These are phyloP conservation scores for Thelephora terrestris DNA, from an alignment of 1,284 basidiomycete species.

Conservation along the genomic window DNA sequence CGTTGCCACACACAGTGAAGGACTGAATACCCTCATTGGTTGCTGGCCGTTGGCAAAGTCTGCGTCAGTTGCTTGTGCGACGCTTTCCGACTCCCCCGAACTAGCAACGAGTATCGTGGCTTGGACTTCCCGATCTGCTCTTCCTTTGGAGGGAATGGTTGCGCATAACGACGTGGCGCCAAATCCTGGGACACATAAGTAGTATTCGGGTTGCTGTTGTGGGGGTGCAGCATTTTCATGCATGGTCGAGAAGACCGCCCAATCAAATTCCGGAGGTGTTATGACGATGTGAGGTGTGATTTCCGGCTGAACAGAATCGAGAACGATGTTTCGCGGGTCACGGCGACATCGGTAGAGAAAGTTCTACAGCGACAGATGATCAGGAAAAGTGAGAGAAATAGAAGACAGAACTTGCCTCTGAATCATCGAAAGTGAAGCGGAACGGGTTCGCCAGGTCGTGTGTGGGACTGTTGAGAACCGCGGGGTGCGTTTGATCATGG, in stretches of 20 bases:
- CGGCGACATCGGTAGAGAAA: constrained; percentile 9
- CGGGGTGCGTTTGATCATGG: no score
- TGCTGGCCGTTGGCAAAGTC: background rate
- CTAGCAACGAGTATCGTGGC: background rate
- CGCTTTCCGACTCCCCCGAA: no score
- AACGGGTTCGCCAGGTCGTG: background rate
- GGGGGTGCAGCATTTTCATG: constrained; percentile 16
- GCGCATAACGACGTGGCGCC: background rate
- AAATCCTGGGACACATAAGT: constrained; percentile 6
- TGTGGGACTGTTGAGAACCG: no score
- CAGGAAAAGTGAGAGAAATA: background rate
- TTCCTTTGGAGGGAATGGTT: background rate
- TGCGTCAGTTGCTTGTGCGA: background rate
- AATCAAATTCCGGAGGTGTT: constrained; percentile 29
- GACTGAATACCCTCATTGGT: constrained; percentile 6
- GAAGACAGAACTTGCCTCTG: background rate
- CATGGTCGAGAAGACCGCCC: constrained; percentile 16
- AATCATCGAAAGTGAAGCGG: background rate
- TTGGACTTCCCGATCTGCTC: background rate
- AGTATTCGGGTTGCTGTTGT: constrained; percentile 4
- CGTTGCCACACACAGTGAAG: background rate
- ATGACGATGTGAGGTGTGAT: constrained; percentile 39
- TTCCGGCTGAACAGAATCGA: constrained; percentile 18
- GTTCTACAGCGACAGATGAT: constrained; percentile 4
- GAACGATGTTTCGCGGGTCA: constrained; percentile 21